phyloP scores from a whole-genome alignment of 768 basidiomycete species.

The Lactarius evosmus region DNA sequence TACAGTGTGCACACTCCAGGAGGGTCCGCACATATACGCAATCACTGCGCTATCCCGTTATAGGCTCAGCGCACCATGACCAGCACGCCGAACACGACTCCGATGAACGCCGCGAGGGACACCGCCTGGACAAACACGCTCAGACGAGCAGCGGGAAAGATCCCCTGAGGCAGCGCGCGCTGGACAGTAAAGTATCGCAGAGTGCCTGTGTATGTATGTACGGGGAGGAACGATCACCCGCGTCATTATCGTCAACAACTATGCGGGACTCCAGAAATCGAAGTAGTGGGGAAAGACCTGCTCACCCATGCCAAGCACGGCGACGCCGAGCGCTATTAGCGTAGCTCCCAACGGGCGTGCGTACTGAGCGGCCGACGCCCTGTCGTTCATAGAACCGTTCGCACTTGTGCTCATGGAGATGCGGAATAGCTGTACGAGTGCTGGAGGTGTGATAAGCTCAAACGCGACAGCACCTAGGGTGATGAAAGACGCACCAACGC shows the following conservation, averaged over 20 bases:
- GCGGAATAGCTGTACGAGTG: slow-evolving; percentile 48
- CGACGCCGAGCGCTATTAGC: slow-evolving; percentile 38
- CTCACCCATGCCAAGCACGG: slow-evolving; percentile 37
- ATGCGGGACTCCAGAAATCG: background rate
- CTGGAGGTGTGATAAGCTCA: slow-evolving; percentile 29
- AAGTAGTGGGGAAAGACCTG: background rate
- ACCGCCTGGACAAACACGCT: slow-evolving; percentile 35
- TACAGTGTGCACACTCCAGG: background rate
- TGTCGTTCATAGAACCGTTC: slow-evolving; percentile 17
- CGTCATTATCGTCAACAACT: background rate
- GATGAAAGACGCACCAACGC: slow-evolving; percentile 41
- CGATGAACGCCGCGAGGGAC: slow-evolving; percentile 34
- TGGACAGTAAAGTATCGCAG: slow-evolving; percentile 43
- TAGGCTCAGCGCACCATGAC: slow-evolving; percentile 27
- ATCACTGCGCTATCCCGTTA: background rate
- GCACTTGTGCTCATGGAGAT: slow-evolving; percentile 33
- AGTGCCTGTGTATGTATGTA: slow-evolving; percentile 30
- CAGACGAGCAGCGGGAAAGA: slow-evolving; percentile 43
- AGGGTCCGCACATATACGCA: background rate
- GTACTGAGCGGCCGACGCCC: slow-evolving; percentile 28
- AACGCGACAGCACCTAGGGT: background rate
- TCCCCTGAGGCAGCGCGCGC: slow-evolving; percentile 37
- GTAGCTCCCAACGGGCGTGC: slow-evolving; percentile 47
- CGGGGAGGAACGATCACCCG: background rate
- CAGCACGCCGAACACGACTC: slow-evolving; percentile 40